A percentile compares a stretch with the other conserved stretches of the same genome.
phyloP scores from a whole-genome alignment of 2,329 filamentous ascomycete genomes.

The Clarireedia monteithiana region DNA sequence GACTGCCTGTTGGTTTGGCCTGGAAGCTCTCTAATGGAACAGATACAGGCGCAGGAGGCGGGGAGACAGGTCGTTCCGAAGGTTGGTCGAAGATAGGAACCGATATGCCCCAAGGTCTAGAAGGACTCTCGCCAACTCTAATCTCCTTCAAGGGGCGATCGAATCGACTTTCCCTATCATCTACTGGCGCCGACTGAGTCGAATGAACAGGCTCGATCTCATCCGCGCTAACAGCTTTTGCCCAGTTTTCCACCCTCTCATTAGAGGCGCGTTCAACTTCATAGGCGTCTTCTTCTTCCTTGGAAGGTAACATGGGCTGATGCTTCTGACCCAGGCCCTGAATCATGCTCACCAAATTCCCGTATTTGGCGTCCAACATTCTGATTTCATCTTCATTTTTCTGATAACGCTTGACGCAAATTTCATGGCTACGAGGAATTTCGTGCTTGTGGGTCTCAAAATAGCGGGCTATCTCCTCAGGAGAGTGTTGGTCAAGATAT shows the following conservation, averaged over 20 bases:
- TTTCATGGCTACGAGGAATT: slow-evolving; percentile 84
- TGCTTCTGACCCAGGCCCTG: slow-evolving; percentile 82
- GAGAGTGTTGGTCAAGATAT: slow-evolving; percentile 84
- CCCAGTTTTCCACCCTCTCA: slow-evolving; percentile 79
- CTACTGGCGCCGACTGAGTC: slow-evolving; percentile 35
- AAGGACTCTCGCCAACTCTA: slow-evolving; percentile 88
- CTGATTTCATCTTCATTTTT: slow-evolving; percentile 77
- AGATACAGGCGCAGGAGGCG: slow-evolving; percentile 45
- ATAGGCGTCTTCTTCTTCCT: slow-evolving; percentile 33
- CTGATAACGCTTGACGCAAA: slow-evolving; percentile 86
- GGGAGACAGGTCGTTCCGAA: slow-evolving; percentile 40
- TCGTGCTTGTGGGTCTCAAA: slow-evolving; percentile 95
- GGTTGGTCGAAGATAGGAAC: slow-evolving; percentile 54
- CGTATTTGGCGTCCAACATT: slow-evolving; percentile 86
- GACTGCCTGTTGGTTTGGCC: slow-evolving; percentile 16
- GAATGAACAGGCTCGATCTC: slow-evolving; percentile 33
- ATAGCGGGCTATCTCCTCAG: slow-evolving; percentile 87
- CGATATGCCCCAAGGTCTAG: slow-evolving; percentile 84
- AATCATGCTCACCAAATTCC: slow-evolving; percentile 85
- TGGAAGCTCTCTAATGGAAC: slow-evolving; percentile 16
- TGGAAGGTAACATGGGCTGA: slow-evolving; percentile 70
- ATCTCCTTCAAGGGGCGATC: slow-evolving; percentile 82
- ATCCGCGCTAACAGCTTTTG: slow-evolving; percentile 61
- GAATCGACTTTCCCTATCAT: slow-evolving; percentile 65
- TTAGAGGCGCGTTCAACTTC: slow-evolving; percentile 47